Evolutionary conservation across 805 yeast genomes (phyloP), one percentile per base, ranked within the genome.

Genomic region (Suhomyces sp.): DNA sequence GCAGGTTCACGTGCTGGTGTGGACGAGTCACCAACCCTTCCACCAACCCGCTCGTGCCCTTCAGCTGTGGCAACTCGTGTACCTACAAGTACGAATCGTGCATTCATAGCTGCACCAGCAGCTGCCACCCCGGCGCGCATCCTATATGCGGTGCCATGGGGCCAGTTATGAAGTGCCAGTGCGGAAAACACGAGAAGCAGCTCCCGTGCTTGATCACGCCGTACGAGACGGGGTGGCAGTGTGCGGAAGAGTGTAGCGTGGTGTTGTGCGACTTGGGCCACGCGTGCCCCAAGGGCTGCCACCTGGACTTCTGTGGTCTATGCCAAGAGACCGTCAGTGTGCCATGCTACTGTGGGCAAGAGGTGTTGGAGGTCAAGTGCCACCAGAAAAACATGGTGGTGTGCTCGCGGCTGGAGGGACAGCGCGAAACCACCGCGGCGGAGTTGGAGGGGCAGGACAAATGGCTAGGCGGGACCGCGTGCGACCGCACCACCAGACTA

Each of bases 41-140:
- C 23, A 68, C 77, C 0, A 84, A 86, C 60, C 68, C 76, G 17
- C 68, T 85, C 49, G 71, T 77, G 48, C 97, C 97, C 0, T 94
- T 91, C 59, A 86, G 94, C 47, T 92, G 97, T 76, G 97, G 97
- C 2, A 91, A 88, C 64, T 78, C 89, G 0, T 91, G 97, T 72
- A 79, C 80, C 48, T 71, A 74, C 38, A 78, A 81, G 31, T 74
- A 86, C 48, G 66, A 69, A 1, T 64, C 68, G 4, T 88, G 97
- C 65, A 78, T 84, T 1, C 97, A 91, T 65, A 81, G 83, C 2
- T 91, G 97, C 63, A 69, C 88, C 1, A 70, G 84, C 4, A 77
- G 79, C 13, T 91, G 97, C 65, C 97, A 91, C 66, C 93, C 97
- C 2, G 97, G 97, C 0, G 87, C 91, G 1, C 97, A 92, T 68